Percentiles rank a stretch among this genome's conserved stretches.
Conservation (phyloP, 2,329 filamentous ascomycete species). For the Penicillium vulpinum region DNA sequence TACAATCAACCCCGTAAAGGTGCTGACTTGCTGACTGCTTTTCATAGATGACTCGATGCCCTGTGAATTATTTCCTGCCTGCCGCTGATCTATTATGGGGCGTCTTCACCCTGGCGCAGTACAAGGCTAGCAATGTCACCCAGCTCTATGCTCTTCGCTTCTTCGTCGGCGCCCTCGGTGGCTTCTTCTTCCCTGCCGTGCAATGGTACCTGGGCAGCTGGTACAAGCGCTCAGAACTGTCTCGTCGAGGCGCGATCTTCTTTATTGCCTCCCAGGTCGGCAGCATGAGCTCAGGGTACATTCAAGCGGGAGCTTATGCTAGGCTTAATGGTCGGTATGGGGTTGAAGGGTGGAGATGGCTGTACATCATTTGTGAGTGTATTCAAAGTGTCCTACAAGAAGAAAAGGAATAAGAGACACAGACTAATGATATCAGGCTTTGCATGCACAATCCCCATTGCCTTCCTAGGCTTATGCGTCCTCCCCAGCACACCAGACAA, state of each 20-base stretch:
- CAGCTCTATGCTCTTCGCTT: slow-evolving; percentile 36
- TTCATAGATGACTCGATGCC: slow-evolving; percentile 20
- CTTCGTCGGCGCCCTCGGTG: slow-evolving; percentile 36
- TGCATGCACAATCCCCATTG: slow-evolving; percentile 25
- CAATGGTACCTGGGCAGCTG: slow-evolving; percentile 26
- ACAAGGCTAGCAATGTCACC: slow-evolving; percentile 20
- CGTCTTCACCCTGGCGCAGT: slow-evolving; percentile 19
- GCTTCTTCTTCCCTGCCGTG: slow-evolving; percentile 33
- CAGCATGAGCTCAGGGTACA: slow-evolving; percentile 26
- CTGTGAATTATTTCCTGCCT: slow-evolving; percentile 21
- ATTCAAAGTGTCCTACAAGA: not conserved
- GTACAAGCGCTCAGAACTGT: slow-evolving; percentile 25
- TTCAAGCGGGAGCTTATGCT: slow-evolving; percentile 25
- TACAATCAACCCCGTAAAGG: not conserved
- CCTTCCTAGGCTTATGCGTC: slow-evolving; percentile 21
- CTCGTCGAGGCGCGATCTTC: slow-evolving; percentile 25
- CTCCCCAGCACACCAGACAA: slow-evolving; percentile 25
- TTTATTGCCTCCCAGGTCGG: slow-evolving; percentile 26
- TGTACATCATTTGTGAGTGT: slow-evolving; percentile 21
- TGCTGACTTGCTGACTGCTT: not conserved
- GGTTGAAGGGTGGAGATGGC: slow-evolving; percentile 21
- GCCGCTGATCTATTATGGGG: slow-evolving; percentile 21
- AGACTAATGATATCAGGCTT: slow-evolving; percentile 12
- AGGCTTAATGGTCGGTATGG: slow-evolving; percentile 17
- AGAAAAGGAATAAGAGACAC: not conserved